Percentiles rank a stretch among this genome's conserved stretches.
Evolutionary conservation across 1,139 yeast species (phyloP).

Genomic region (Kodamaea sp.): DNA sequence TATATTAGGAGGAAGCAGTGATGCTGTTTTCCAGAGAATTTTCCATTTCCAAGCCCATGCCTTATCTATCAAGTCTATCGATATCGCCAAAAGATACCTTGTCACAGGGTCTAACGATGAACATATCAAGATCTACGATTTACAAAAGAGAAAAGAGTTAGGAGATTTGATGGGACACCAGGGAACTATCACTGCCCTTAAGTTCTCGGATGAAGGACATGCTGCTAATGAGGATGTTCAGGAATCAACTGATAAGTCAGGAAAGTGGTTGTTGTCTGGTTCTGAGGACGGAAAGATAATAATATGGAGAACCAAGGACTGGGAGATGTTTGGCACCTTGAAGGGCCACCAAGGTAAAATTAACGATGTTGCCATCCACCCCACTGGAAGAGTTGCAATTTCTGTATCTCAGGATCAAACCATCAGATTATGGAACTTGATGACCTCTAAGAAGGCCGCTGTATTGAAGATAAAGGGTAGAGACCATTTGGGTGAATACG

Average conservation of each 20-base stretch:
- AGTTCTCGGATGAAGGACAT: conserved; percentile 58
- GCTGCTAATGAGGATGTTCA: conserved; percentile 18
- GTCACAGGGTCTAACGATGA: conserved; percentile 97
- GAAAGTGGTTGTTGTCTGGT: conserved; percentile 88
- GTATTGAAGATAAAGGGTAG: conserved; percentile 70
- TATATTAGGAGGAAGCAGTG: conserved; percentile 40
- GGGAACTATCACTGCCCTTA: conserved; percentile 80
- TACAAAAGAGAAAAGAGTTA: conserved; percentile 89
- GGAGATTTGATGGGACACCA: conserved; percentile 89
- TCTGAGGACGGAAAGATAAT: conserved; percentile 89
- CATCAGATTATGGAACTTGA: conserved; percentile 87
- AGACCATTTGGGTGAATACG: conserved; percentile 62
- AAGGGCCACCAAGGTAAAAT: conserved; percentile 83
- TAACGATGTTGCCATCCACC: conserved; percentile 86
- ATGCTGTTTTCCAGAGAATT: conserved; percentile 81
- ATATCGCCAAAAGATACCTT: conserved; percentile 77
- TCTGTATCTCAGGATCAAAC: conserved; percentile 86
- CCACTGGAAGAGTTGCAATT: conserved; percentile 88
- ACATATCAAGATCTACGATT: conserved; percentile 89
- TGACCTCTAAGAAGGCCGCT: conserved; percentile 98
- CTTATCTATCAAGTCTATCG: conserved; percentile 81
- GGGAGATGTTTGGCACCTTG: conserved; percentile 89
- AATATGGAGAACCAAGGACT: conserved; percentile 94
- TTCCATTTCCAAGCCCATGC: conserved; percentile 97
- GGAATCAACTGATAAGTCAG: conserved; percentile 39